phyloP scores from a whole-genome alignment of 805 yeast species.

The Vanderwaltozyma verrucispora region DNA sequence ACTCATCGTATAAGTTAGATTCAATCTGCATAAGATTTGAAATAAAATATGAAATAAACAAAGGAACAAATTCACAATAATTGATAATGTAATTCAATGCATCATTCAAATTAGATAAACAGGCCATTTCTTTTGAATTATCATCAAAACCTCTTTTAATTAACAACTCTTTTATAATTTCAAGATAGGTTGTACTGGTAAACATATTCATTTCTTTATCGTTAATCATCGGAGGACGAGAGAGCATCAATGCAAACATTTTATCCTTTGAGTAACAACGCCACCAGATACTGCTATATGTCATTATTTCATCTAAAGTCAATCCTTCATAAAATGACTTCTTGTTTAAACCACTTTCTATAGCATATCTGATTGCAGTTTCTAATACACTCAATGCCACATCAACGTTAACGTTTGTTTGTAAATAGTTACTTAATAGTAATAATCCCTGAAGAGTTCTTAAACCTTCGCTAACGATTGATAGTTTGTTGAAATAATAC shows the following conservation, averaged over 20 bases:
- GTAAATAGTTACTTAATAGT: conserved; percentile 33
- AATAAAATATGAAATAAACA: conserved; percentile 16
- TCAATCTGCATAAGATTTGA: conserved; percentile 12
- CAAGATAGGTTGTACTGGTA: conserved; percentile 9
- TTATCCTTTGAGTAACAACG: conserved; percentile 26
- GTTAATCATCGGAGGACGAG: conserved; percentile 15
- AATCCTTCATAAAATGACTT: conserved; percentile 34
- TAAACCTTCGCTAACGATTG: conserved; percentile 41
- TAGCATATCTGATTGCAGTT: conserved; percentile 43
- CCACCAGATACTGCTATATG: conserved; percentile 40
- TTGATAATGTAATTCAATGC: conserved; percentile 11
- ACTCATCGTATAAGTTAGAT: conserved; percentile 8
- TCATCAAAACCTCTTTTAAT: conserved; percentile 1
- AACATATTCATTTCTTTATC: conserved; percentile 16
- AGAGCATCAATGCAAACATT: conserved; percentile 13
- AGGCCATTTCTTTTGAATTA: conserved; percentile 6
- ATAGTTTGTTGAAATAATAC: conserved; percentile 42
- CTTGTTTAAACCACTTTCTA: conserved; percentile 48
- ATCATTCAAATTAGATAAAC: conserved; percentile 7
- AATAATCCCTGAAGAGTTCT: conserved; percentile 43
- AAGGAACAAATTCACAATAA: conserved; percentile 13
- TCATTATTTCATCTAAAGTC: conserved; percentile 28
- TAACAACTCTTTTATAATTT: conserved; percentile 7
- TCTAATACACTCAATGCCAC: conserved; percentile 34
- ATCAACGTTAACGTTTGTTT: conserved; percentile 31